Conservation (phyloP, 2,329 filamentous ascomycete species). For the Huntiella decipiens region DNA sequence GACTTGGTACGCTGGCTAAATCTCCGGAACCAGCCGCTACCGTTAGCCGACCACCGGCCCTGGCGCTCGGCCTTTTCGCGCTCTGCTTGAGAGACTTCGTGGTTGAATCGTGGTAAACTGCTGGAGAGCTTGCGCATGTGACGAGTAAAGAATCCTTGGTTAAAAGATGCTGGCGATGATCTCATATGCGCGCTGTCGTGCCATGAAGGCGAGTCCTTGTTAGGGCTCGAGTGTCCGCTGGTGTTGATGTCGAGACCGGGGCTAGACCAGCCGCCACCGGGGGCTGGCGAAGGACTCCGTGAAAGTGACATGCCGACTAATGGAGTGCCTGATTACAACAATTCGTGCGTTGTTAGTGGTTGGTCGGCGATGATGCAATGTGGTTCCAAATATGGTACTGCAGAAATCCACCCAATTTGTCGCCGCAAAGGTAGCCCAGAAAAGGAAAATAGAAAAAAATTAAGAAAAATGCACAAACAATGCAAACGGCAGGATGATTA, state of each 20-base stretch:
- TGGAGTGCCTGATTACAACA: conserved; percentile 29
- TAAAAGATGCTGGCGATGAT: conserved; percentile 60
- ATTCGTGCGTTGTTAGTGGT: conserved; percentile 4
- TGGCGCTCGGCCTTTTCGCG: conserved; percentile 54
- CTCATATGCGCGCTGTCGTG: conserved; percentile 8
- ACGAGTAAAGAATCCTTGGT: conserved; percentile 71
- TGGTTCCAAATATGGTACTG: neutral
- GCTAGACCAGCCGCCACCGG: conserved; percentile 75
- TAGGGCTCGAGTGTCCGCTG: conserved; percentile 50
- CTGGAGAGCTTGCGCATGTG: conserved; percentile 67
- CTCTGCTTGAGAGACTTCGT: conserved; percentile 39
- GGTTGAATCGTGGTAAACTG: conserved; percentile 55
- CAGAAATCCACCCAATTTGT: neutral
- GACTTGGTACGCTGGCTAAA: conserved; percentile 48
- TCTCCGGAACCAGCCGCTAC: conserved; percentile 29
- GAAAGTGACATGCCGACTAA: conserved; percentile 58
- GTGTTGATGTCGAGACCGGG: conserved; percentile 53
- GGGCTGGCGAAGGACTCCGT: conserved; percentile 69
- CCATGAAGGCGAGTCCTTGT: conserved; percentile 9
- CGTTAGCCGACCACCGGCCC: conserved; percentile 24
- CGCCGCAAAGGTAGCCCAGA: no score
- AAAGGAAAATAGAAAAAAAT: neutral
- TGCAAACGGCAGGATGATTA: neutral
- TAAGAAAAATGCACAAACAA: neutral
- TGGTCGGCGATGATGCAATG: neutral